phyloP scores from a whole-genome alignment of 352 stramenopile species.

The Vaucheria bursata region DNA sequence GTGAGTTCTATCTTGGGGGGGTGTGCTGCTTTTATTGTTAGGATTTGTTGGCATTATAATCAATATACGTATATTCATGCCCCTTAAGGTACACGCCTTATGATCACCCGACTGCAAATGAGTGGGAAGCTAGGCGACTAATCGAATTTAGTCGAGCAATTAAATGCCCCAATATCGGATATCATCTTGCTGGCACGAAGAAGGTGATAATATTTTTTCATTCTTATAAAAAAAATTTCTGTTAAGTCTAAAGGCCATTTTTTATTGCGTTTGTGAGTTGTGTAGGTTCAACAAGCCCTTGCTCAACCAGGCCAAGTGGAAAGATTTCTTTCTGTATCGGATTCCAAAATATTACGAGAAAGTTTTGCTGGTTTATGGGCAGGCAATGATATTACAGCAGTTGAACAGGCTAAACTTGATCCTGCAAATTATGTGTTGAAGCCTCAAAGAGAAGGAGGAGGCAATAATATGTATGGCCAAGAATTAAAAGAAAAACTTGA shows the following conservation, averaged over 20 bases:
- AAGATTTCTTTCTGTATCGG: conserved; percentile 62
- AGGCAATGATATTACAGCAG: conserved; percentile 52
- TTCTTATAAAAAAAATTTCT: background rate
- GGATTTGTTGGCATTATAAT: no score
- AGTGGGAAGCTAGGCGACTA: conserved; percentile 67
- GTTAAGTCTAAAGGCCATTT: background rate
- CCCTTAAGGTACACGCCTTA: conserved; percentile 66
- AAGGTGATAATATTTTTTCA: no score
- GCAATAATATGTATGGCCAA: conserved; percentile 88
- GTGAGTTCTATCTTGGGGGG: no score
- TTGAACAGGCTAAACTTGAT: conserved; percentile 48
- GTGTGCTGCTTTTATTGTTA: no score
- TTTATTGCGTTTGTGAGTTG: no score
- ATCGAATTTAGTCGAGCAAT: conserved; percentile 76
- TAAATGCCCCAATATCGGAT: conserved; percentile 83
- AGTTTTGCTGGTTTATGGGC: conserved; percentile 67
- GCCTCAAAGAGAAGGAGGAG: conserved; percentile 83
- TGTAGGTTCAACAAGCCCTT: conserved; percentile 69
- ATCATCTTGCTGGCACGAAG: conserved; percentile 85
- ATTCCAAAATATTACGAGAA: conserved; percentile 55
- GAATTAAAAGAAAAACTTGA: conserved; percentile 68
- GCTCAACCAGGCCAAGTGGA: conserved; percentile 56
- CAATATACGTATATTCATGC: background rate
- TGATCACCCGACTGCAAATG: conserved; percentile 69
- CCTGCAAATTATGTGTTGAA: conserved; percentile 75